Percentiles rank a stretch among this genome's conserved stretches.
Conservation (phyloP, 345 rosid genomes). For the Populus deltoides region DNA sequence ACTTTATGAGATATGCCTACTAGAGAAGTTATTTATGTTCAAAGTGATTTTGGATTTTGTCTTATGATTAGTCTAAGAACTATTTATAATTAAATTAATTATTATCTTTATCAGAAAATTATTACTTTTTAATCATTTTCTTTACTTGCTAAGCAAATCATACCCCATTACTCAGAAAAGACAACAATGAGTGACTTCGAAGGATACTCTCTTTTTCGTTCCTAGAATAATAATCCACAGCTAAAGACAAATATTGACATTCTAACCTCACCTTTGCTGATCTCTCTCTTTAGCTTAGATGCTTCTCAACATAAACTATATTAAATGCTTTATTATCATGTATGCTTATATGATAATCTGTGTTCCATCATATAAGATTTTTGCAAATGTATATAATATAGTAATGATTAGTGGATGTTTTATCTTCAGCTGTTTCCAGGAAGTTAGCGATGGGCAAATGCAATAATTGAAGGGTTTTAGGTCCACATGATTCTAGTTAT, state of each 20-base stretch:
- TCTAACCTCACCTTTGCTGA: slow-evolving; percentile 5
- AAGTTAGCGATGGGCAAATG: neutral
- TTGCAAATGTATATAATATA: neutral
- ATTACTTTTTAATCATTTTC: neutral
- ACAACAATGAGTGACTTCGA: slow-evolving; percentile 27
- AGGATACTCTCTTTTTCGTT: slow-evolving; percentile 5
- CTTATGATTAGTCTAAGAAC: neutral
- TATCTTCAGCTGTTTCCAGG: neutral
- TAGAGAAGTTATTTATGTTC: too few species aligned
- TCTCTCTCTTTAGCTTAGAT: neutral
- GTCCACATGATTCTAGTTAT: neutral
- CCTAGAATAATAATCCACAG: slow-evolving; percentile 13
- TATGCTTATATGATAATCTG: neutral
- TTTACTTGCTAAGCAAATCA: slow-evolving; percentile 22
- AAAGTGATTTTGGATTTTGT: too few species aligned
- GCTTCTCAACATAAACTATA: neutral
- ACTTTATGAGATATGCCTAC: too few species aligned
- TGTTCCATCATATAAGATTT: neutral
- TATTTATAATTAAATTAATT: neutral
- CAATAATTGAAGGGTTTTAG: neutral
- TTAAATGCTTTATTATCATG: neutral
- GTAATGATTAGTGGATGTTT: neutral
- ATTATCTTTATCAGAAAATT: neutral
- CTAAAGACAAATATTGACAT: slow-evolving; percentile 21
- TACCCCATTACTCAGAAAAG: slow-evolving; percentile 4